Conservation (phyloP, 164 flowering plant species). For the Vitis rupestris region DNA sequence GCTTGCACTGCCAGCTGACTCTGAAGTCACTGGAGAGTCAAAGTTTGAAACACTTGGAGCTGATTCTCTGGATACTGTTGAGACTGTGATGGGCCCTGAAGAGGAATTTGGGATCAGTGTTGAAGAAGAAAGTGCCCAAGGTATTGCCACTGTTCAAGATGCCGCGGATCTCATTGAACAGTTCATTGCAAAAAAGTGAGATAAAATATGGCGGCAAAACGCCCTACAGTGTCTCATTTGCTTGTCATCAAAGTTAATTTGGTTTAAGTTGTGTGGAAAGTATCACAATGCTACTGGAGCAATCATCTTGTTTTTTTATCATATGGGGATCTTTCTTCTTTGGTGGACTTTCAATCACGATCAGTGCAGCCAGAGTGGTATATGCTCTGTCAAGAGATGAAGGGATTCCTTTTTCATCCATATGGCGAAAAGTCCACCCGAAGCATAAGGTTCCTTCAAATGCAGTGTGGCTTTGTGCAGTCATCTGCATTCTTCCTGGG, state of each 20-base stretch:
- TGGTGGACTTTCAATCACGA: slow-evolving; percentile 75
- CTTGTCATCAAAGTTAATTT: no score
- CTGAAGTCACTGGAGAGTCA: slow-evolving; percentile 29
- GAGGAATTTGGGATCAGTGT: slow-evolving; percentile 21
- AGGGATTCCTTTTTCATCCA: slow-evolving; percentile 62
- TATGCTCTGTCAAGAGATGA: slow-evolving; percentile 70
- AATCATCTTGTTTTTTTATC: slow-evolving; percentile 43
- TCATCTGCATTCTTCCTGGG: slow-evolving; percentile 66
- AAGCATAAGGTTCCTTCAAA: slow-evolving; percentile 71
- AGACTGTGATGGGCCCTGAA: slow-evolving; percentile 92
- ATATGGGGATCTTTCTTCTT: slow-evolving; percentile 80
- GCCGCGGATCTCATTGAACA: no score
- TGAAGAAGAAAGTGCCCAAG: no score
- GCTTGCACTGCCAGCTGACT: slow-evolving; percentile 29
- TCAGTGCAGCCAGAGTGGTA: slow-evolving; percentile 69
- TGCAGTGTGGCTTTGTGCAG: slow-evolving; percentile 82
- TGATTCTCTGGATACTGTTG: slow-evolving; percentile 54
- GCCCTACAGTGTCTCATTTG: background rate
- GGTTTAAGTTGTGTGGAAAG: slow-evolving; percentile 28
- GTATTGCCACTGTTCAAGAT: no score
- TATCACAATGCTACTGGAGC: slow-evolving; percentile 58
- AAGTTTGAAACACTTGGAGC: slow-evolving; percentile 40
- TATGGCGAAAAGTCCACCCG: slow-evolving; percentile 65
- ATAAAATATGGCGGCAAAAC: slow-evolving; percentile 3
- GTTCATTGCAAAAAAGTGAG: slow-evolving; percentile 41